phyloP scores from a whole-genome alignment of 352 stramenopile species.

The Detonula confervacea region DNA sequence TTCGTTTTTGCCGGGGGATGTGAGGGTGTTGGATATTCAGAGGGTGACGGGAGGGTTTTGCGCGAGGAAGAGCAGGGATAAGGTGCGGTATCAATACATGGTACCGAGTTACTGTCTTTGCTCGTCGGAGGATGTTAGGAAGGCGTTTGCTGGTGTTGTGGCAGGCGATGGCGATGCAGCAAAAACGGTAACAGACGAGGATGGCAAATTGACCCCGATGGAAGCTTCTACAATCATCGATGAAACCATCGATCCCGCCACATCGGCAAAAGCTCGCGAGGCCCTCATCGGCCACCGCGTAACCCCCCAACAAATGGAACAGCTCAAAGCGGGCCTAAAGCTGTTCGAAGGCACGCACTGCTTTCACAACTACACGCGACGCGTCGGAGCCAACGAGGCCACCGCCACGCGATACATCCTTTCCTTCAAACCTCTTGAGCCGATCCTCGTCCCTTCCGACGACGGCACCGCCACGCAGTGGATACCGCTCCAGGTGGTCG shows the following conservation, averaged over 20 bases:
- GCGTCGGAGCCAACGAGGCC: constrained; percentile 62
- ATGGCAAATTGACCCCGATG: constrained; percentile 53
- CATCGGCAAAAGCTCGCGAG: constrained; percentile 48
- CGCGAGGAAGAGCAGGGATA: constrained; percentile 77
- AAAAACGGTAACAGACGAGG: not conserved
- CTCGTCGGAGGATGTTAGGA: constrained; percentile 24
- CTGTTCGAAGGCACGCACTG: constrained; percentile 74
- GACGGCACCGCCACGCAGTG: constrained; percentile 89
- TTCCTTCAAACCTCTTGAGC: constrained; percentile 86
- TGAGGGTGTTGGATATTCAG: constrained; percentile 73
- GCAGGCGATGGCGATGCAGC: not conserved
- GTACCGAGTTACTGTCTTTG: constrained; percentile 66
- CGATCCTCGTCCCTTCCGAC: constrained; percentile 53
- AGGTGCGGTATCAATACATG: constrained; percentile 86
- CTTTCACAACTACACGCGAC: constrained; percentile 95
- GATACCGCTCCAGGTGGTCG: constrained; percentile 93
- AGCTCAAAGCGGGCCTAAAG: constrained; percentile 55
- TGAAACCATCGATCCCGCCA: constrained; percentile 50
- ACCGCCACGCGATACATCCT: constrained; percentile 91
- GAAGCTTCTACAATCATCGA: constrained; percentile 45
- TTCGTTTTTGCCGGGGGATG: constrained; percentile 63
- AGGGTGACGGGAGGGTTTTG: constrained; percentile 72
- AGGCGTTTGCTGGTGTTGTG: constrained; percentile 26
- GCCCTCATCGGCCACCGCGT: constrained; percentile 57
- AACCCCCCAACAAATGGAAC: constrained; percentile 54